Base-by-base conservation (phyloP, 495 filamentous ascomycete species). In the Stereocaulon alpinum region DNA sequence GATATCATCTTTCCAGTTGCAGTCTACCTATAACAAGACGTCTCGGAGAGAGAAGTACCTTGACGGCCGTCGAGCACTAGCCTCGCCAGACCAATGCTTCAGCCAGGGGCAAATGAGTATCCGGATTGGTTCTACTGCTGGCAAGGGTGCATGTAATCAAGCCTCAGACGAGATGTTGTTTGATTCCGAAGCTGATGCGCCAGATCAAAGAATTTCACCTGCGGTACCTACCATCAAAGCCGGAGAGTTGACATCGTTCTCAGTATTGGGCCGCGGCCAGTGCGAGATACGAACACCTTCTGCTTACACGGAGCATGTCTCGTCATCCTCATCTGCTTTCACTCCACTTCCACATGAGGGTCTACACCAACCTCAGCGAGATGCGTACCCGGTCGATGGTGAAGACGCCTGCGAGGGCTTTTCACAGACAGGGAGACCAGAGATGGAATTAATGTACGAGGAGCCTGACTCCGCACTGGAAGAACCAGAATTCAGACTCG, bases 101-200 rank as follows among this genome's bases (percentile, higher is more conserved):
- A 17, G 47, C 22, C 15, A 15, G 14, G 47, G 29, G 9, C 45
- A 45, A n/a, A 42, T 59, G 22, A 59, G 56, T 29, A 59, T 59
- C 18, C 34, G 37, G 0, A 59, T 59, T 18, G 56, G 56, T 22
- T 59, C 56, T 41, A 27, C 56, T 50, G 47, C 37, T 12, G 43
- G 27, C 5, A 51, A 29, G 6, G 51, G 29, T 14, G 44, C 27
- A 51, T 24, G 44, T 2, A 51, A 12, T 20, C 17, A 18, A n/a
- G 34, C 17, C 27, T 53, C 55, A 17, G 55, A 58, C 14, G 60
- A 62, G 18, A 52, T 62, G 20, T 54, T 58, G 27, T 49, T 57
- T 43, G 42, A 43, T 55, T 44, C 27, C 30, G 44, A 51, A 14
- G 40, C 34, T 15, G 14, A 47, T 9, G 17, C 1, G 15, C 12